A percentile compares a stretch with the other conserved stretches of the same genome.
phyloP scores from a whole-genome alignment of 2,329 filamentous ascomycete genomes.

The Rhinocladiella mackenziei region DNA sequence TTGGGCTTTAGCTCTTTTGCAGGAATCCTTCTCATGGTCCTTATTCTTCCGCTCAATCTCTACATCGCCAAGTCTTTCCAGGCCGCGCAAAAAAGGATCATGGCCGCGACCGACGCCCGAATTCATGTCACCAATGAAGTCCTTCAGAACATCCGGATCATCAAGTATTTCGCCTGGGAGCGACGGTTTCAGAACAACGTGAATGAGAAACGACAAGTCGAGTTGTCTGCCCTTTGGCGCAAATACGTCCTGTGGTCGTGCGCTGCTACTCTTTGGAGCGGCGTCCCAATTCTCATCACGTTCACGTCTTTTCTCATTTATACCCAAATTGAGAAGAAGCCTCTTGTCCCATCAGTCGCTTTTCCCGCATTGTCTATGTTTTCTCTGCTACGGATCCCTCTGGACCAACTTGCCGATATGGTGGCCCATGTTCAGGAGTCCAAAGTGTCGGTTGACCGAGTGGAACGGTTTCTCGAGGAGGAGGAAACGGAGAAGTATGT shows the following conservation, averaged over 20 bases:
- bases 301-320: slow-evolving; percentile 95
- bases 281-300: slow-evolving; percentile 88
- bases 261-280: slow-evolving; percentile 94
- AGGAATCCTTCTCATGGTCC: slow-evolving; percentile 82
- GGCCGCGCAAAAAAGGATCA: slow-evolving; percentile 81
- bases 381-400: slow-evolving; percentile 82
- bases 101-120: slow-evolving; percentile 88
- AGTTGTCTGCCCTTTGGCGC: slow-evolving; percentile 72
- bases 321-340: slow-evolving; percentile 83
- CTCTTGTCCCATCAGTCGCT: slow-evolving; percentile 82
- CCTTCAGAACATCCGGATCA: slow-evolving; percentile 94
- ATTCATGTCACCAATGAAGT: slow-evolving; percentile 97
- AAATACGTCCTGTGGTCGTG: slow-evolving; percentile 88
- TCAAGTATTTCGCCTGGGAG: slow-evolving; percentile 99
- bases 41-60: slow-evolving; percentile 87
- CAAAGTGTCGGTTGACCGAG: slow-evolving; percentile 92
- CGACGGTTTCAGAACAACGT: slow-evolving; percentile 81
- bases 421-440: slow-evolving; percentile 96
- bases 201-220: slow-evolving; percentile 76
- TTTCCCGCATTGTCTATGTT: slow-evolving; percentile 97
- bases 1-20: slow-evolving; percentile 92
- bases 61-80: slow-evolving; percentile 81
- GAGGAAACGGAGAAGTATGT: slow-evolving; percentile 94
- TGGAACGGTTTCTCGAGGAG: slow-evolving; percentile 88
- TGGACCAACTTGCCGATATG: slow-evolving; percentile 98